Base-by-base conservation (phyloP, 495 filamentous ascomycete genomes). In the Baudoinia panamericana region DNA sequence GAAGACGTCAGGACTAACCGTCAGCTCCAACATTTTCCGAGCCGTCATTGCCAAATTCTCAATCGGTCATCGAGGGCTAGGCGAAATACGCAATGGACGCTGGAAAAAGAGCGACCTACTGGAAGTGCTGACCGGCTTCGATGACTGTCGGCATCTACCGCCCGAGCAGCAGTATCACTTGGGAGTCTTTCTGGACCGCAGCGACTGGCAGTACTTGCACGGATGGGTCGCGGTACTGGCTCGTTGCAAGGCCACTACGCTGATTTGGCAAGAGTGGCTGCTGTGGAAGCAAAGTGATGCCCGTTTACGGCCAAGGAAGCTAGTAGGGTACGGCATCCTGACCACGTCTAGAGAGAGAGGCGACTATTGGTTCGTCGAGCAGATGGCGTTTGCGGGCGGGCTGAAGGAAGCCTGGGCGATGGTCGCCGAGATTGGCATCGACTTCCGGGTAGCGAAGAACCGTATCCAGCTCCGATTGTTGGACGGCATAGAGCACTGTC, bases 41-140 rank as follows among this genome's bases (percentile, higher is more conserved):
- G 28, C 40, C 29, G 41, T 48, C 20, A 46, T 56, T 23, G 53
- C 53, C 11, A 56, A 56, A 26, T 56, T 50, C 43, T 46, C 40
- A 17, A 56, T 56, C 29, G 50, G 53, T 1, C 19, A 36, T 17
- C 38, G 51, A 3, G 53, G 53, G 5, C 36, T 50, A 4, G 53
- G 53, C 16, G 53, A 56, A 50, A 53, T 56, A 16, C 46, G 53
- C 0, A 56, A 56, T 27, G 53, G 53, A 7, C 45, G 50, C 12
- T 56, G 53, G 53, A 34, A 44, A 16, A 31, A 33, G 9, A 0
- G 16, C 2, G 37, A 53, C 3, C 43, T 56, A 2, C 34, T 56
- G n/a, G 46, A 56, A 26, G 53, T 56, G 3, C 44, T 52, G 12
- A 34, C 30, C 2, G 53, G 53, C 13, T 56, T 53, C 36, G 41